Conservation (phyloP, 2,329 filamentous ascomycete species). For the Aureobasidium sp. region DNA sequence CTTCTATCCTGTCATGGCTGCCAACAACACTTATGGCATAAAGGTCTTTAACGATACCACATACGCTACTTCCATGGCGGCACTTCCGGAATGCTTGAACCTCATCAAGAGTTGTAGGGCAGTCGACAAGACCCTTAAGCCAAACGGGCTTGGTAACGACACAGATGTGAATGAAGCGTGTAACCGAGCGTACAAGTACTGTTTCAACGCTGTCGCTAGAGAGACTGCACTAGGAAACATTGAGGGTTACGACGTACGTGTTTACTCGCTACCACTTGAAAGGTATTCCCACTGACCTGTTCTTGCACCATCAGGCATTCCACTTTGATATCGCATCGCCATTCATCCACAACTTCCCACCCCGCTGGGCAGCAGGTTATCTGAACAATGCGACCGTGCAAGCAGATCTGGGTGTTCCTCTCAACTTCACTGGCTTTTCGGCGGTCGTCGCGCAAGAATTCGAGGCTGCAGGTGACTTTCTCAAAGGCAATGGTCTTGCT, state of each 20-base stretch:
- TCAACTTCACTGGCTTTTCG: slow-evolving; percentile 21
- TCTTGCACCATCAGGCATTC: neutral
- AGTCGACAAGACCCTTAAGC: neutral
- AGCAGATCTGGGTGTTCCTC: slow-evolving; percentile 47
- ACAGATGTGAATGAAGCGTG: neutral
- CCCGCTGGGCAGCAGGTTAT: slow-evolving; percentile 32
- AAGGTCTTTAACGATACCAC: slow-evolving; percentile 16
- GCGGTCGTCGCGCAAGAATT: slow-evolving; percentile 31
- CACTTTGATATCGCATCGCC: neutral
- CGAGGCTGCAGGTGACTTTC: slow-evolving; percentile 33
- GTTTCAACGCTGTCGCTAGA: neutral
- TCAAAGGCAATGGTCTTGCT: slow-evolving; percentile 29
- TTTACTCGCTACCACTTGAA: neutral
- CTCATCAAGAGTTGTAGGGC: neutral
- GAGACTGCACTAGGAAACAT: neutral
- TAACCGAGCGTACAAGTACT: neutral
- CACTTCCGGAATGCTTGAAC: neutral
- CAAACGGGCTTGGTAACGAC: neutral
- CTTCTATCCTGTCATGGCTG: slow-evolving; percentile 25
- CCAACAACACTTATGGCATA: slow-evolving; percentile 31
- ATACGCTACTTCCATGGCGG: neutral
- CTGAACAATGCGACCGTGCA: slow-evolving; percentile 50
- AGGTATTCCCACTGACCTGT: neutral
- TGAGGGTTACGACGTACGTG: neutral
- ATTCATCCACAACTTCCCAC: neutral